phyloP scores from a whole-genome alignment of 371 early-diverging fungal species.

The Quaeritorhiza haematococci region DNA sequence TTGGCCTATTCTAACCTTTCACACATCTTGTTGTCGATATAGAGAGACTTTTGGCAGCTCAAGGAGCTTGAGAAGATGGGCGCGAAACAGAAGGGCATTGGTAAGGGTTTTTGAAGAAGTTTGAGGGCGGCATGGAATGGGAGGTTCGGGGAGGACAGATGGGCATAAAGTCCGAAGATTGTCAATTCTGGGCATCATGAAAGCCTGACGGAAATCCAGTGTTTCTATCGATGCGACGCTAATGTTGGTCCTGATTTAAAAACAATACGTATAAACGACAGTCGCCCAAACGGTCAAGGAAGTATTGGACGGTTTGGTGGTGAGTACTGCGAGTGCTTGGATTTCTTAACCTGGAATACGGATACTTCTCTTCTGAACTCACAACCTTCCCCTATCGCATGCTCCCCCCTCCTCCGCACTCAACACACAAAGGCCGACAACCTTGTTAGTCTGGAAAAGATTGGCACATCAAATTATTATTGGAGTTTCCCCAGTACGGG shows the following conservation, averaged over 20 bases:
- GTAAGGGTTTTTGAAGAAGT: conserved; percentile 41
- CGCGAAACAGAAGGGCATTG: conserved; percentile 82
- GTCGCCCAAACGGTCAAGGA: conserved; percentile 86
- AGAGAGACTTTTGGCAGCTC: conserved; percentile 44
- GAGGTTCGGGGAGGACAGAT: no score
- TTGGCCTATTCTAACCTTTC: neutral
- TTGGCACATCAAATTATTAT: conserved; percentile 86
- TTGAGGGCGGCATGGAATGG: no score
- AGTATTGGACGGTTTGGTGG: conserved; percentile 77
- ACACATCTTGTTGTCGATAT: neutral
- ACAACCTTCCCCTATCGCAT: no score
- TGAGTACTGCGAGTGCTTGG: conserved; percentile 4
- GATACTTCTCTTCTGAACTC: neutral
- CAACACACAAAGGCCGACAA: conserved; percentile 60
- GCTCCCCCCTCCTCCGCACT: no score
- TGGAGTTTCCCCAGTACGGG: conserved; percentile 88
- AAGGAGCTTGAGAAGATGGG: conserved; percentile 87
- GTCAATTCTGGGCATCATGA: no score
- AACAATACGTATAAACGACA: conserved; percentile 15
- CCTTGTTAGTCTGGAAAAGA: conserved; percentile 82
- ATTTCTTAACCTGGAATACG: neutral
- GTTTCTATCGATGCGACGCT: neutral
- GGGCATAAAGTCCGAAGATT: no score
- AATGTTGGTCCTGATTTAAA: neutral
- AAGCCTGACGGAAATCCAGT: neutral